phyloP scores from a whole-genome alignment of 169 alveolate species.

The Cyclospora cayetanensis region DNA sequence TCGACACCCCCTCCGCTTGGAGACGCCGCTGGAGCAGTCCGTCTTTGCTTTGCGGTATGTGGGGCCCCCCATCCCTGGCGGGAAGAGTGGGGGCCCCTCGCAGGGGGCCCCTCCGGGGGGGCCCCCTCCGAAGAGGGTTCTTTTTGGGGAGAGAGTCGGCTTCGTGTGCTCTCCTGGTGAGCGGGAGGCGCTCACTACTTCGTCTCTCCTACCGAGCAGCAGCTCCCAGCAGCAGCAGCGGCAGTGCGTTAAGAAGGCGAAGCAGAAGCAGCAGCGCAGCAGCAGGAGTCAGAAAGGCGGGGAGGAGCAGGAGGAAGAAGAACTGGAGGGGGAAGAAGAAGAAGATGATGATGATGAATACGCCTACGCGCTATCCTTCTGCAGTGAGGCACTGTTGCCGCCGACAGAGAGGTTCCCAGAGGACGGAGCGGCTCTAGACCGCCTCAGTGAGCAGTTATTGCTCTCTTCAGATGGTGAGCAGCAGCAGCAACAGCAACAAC shows the following conservation, averaged over 20 bases:
- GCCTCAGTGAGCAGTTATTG: neutral
- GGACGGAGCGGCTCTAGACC: neutral
- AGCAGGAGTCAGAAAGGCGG: neutral
- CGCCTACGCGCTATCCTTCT: neutral
- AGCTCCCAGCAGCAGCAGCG: neutral
- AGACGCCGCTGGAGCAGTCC: constrained; percentile 69
- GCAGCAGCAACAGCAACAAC: neutral
- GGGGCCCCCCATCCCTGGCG: constrained; percentile 55
- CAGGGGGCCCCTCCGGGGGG: neutral
- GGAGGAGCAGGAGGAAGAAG: neutral
- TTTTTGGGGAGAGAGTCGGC: neutral
- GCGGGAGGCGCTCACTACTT: neutral
- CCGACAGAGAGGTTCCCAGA: neutral
- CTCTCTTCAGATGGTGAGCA: neutral
- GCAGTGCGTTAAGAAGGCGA: neutral
- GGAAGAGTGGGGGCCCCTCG: too few species aligned
- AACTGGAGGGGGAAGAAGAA: too few species aligned
- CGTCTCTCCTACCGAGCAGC: neutral
- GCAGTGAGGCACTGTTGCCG: neutral
- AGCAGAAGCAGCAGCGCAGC: neutral
- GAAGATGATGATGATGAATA: too few species aligned
- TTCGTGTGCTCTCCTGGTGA: neutral
- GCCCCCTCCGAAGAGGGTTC: neutral
- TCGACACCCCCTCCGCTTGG: constrained; percentile 79
- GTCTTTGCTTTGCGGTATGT: constrained; percentile 39